phyloP scores from a whole-genome alignment of 805 yeast species.

The Candida sphagnicola region DNA sequence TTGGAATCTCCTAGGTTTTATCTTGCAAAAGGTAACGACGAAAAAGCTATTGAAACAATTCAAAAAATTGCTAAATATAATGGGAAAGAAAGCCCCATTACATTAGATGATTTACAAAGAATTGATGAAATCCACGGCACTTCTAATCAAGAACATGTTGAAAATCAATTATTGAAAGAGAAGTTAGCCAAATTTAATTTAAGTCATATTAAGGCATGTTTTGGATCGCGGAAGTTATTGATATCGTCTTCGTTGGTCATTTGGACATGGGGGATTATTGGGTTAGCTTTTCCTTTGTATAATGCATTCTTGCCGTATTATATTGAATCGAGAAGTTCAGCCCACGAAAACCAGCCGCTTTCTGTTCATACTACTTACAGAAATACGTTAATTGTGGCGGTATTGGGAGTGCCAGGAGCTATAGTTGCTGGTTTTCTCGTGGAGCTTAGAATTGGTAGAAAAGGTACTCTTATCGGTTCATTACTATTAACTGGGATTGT shows the following conservation, averaged over 20 bases:
- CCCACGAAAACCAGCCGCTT: slow-evolving; percentile 19
- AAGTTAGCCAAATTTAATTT: slow-evolving; percentile 22
- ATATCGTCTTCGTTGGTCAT: slow-evolving; percentile 39
- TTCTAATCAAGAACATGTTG: slow-evolving; percentile 7
- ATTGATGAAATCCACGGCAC: slow-evolving; percentile 34
- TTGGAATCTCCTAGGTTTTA: slow-evolving; percentile 56
- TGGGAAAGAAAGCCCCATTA: slow-evolving; percentile 34
- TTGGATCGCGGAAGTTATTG: slow-evolving; percentile 42
- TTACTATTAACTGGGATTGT: slow-evolving; percentile 53
- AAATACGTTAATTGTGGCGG: slow-evolving; percentile 27
- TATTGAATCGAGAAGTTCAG: slow-evolving; percentile 38
- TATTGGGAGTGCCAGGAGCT: slow-evolving; percentile 31
- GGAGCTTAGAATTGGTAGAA: slow-evolving; percentile 44
- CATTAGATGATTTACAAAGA: slow-evolving; percentile 42
- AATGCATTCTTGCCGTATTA: slow-evolving; percentile 52
- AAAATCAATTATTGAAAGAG: slow-evolving; percentile 21
- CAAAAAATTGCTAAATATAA: slow-evolving; percentile 45
- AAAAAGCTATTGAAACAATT: slow-evolving; percentile 41
- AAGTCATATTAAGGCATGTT: slow-evolving; percentile 43
- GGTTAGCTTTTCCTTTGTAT: slow-evolving; percentile 55
- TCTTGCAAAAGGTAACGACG: slow-evolving; percentile 49
- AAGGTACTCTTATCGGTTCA: slow-evolving; percentile 53
- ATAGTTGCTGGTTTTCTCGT: slow-evolving; percentile 29
- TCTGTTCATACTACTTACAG: slow-evolving; percentile 30
- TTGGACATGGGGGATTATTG: slow-evolving; percentile 53